These are phyloP conservation scores for Sugiyamaella castrensis DNA, from an alignment of 1,139 yeast species.

Conservation along the genomic window DNA sequence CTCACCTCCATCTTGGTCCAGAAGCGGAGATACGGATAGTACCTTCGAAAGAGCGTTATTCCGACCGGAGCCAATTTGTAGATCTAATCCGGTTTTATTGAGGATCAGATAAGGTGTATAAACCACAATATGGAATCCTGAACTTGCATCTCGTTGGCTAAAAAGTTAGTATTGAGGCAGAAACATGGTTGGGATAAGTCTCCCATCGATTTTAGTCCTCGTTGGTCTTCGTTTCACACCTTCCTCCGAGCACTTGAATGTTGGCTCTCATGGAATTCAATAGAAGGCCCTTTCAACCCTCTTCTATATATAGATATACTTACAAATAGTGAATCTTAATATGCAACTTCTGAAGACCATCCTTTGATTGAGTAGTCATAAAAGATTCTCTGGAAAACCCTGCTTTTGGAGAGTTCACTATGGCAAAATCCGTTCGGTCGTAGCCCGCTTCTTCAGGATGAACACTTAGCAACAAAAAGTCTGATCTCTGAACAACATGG, in stretches of 20 bases:
- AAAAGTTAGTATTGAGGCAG: too few species aligned
- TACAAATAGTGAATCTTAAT: slow-evolving; percentile 62
- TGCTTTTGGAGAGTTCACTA: slow-evolving; percentile 52
- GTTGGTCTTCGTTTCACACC: too few species aligned
- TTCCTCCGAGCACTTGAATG: too few species aligned
- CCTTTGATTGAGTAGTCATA: slow-evolving; percentile 32
- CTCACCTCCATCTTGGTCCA: slow-evolving; percentile 15
- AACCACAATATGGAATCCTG: slow-evolving; percentile 48
- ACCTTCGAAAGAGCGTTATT: slow-evolving; percentile 45
- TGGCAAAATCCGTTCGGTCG: slow-evolving; percentile 73
- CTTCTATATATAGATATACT: not conserved
- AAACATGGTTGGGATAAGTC: too few species aligned
- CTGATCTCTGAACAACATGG: slow-evolving; percentile 76
- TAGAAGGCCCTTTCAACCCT: not conserved
- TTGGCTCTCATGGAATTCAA: too few species aligned
- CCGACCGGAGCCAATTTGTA: slow-evolving; percentile 56
- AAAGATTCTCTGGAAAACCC: slow-evolving; percentile 56
- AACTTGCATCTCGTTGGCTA: slow-evolving; percentile 21
- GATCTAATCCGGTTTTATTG: slow-evolving; percentile 71
- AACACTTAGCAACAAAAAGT: slow-evolving; percentile 67
- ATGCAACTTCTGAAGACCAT: slow-evolving; percentile 65
- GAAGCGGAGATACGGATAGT: slow-evolving; percentile 13
- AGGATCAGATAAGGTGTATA: slow-evolving; percentile 81
- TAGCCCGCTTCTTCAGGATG: slow-evolving; percentile 65
- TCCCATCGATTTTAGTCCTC: too few species aligned